Conservation (phyloP, 371 early-diverging fungal species). For the Mortierella sp. region DNA sequence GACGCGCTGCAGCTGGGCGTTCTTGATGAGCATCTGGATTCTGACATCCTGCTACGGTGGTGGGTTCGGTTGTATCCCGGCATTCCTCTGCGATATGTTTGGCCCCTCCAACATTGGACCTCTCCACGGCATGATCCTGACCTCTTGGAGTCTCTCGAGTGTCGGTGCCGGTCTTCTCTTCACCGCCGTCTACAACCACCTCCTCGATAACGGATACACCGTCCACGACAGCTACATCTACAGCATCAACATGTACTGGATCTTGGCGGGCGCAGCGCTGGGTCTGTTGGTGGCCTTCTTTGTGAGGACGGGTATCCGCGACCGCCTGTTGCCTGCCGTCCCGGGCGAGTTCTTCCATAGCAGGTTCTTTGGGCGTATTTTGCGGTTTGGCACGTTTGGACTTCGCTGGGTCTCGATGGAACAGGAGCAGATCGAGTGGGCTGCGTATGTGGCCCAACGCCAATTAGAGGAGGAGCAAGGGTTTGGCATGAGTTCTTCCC, state of each 20-base stretch:
- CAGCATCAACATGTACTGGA: constrained; percentile 70
- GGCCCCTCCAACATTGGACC: constrained; percentile 76
- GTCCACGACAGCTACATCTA: constrained; percentile 62
- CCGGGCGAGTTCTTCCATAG: constrained; percentile 63
- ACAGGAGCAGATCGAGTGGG: constrained; percentile 35
- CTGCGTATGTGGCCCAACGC: constrained; percentile 31
- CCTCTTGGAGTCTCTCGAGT: constrained; percentile 75
- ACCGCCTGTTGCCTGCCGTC: constrained; percentile 65
- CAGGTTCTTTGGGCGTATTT: constrained; percentile 58
- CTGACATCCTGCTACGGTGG: constrained; percentile 70
- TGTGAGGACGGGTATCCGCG: constrained; percentile 66
- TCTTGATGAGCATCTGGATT: constrained; percentile 63
- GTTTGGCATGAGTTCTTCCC: neutral
- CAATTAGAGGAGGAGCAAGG: constrained; percentile 41
- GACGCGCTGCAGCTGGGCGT: constrained; percentile 61
- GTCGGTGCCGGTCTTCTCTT: constrained; percentile 74
- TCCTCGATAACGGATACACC: constrained; percentile 58
- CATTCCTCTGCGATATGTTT: constrained; percentile 78
- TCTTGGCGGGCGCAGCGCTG: constrained; percentile 60
- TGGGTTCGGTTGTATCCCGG: constrained; percentile 78
- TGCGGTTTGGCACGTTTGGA: constrained; percentile 49
- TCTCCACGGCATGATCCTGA: constrained; percentile 67
- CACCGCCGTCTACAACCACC: constrained; percentile 66
- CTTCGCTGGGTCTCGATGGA: constrained; percentile 22
- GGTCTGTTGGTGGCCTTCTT: constrained; percentile 67